Evolutionary conservation across 2,329 filamentous ascomycete genomes (phyloP), one percentile per base, ranked within the genome.

Genomic region (Alternaria arbusti): DNA sequence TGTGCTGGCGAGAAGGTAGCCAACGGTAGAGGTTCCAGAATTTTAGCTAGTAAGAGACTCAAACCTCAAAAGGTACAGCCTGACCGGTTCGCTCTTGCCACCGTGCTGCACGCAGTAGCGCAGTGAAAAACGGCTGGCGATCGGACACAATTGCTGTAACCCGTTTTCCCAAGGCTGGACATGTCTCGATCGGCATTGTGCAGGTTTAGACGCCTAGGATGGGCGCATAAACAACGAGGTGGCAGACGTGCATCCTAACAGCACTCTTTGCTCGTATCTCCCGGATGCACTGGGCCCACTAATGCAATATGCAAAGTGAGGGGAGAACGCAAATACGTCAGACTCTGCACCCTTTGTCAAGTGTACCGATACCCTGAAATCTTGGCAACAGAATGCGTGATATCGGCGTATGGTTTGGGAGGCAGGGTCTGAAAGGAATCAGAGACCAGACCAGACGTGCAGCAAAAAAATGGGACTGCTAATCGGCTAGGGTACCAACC

Each of bases 1-100:
- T 96, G 93, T 91, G 93, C 86, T 96, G 93, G 93, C 93, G 90
- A 90, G 85, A 86, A 86, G 57, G 55, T 46, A 65, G 56, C 62
- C 65, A 67, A 67, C 65, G 64, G 66, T 68, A 70, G 68, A 74
- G 74, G 77, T 78, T 78, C 77, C 75, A 80, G 72, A 79, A 74
- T 77, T 71, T 73, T 75, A 73, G 75, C 76, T 77, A 74, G 72
- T 67, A 74, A 70, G 62, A 72, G 63, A 67, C 66, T 78, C 73
- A 72, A 74, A 73, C 71, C 72, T 67, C 69, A 76, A 76, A 77
- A 72, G 77, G 73, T 70, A 78, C 73, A 74, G 78, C 72, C 73
- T 78, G 73, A 78, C 74, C 76, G 77, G 78, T 75, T 75, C 71
- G 72, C 65, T 65, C 68, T 79, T 71, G 77, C 77, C 77, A 79